Evolutionary conservation across 2,329 filamentous ascomycete genomes (phyloP).

Genomic region (Neurospora sp.): DNA sequence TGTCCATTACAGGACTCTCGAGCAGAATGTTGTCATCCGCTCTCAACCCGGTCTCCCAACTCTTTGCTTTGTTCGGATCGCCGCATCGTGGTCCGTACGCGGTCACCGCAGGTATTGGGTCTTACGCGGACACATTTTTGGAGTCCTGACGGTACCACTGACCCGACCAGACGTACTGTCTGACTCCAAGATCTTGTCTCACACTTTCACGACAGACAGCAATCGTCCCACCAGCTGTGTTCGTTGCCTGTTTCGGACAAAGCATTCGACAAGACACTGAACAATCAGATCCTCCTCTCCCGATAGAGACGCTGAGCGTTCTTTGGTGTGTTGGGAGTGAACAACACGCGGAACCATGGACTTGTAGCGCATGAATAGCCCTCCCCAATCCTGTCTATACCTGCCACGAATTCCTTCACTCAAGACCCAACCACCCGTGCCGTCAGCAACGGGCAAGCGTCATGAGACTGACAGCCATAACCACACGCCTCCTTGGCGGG

Average conservation of each 20-base stretch:
- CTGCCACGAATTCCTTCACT: neutral
- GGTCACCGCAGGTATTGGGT: neutral
- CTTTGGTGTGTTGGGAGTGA: neutral
- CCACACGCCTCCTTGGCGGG: neutral
- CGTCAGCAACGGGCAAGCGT: neutral
- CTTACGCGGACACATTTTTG: neutral
- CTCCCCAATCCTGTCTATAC: neutral
- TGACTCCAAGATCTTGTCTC: neutral
- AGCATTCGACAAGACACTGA: neutral
- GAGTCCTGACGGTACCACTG: neutral
- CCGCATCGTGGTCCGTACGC: neutral
- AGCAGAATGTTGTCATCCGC: neutral
- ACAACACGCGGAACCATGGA: neutral
- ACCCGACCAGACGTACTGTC: neutral
- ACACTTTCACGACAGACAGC: neutral
- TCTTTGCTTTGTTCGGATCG: neutral
- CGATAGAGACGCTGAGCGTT: neutral
- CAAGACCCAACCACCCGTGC: neutral
- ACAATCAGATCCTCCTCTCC: neutral
- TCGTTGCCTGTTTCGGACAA: neutral
- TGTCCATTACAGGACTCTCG: neutral
- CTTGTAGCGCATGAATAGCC: neutral
- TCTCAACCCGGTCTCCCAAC: neutral
- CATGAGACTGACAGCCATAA: neutral
- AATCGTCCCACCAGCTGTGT: neutral